Conservation (phyloP, 2,329 filamentous ascomycete species). For the Colletotrichum plurivorum region DNA sequence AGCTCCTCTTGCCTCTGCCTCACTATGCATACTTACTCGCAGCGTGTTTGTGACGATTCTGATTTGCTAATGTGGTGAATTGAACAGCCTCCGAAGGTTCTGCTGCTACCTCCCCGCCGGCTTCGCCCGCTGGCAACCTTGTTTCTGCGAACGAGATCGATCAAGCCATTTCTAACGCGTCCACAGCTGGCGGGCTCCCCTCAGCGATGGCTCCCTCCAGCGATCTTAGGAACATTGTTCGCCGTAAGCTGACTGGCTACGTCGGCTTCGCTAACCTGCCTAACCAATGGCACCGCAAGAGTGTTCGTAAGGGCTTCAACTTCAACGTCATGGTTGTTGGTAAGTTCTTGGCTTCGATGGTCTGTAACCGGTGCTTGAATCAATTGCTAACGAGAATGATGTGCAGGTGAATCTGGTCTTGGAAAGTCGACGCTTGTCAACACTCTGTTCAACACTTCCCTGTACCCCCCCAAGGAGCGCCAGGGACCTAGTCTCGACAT, state of each 20-base stretch:
- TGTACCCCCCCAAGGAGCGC: conserved; percentile 98
- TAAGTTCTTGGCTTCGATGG: conserved; percentile 65
- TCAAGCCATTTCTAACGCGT: conserved; percentile 54
- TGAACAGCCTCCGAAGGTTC: conserved; percentile 62
- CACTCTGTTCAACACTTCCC: conserved; percentile 98
- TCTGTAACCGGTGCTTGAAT: background rate
- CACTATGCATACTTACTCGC: conserved; percentile 25
- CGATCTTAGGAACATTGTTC: conserved; percentile 94
- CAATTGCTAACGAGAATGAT: conserved; percentile 35
- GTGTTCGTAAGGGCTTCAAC: conserved; percentile 99
- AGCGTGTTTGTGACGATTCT: background rate
- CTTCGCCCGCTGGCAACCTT: conserved; percentile 57
- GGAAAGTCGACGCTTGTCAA: conserved; percentile 99
- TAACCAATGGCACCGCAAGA: conserved; percentile 99
- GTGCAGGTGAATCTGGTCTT: conserved; percentile 93
- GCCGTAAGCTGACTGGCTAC: conserved; percentile 97
- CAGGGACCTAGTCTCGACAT: conserved; percentile 98
- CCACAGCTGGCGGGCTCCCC: conserved; percentile 47
- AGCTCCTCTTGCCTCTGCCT: conserved; percentile 33
- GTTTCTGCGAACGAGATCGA: conserved; percentile 50
- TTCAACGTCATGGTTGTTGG: conserved; percentile 99
- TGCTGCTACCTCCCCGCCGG: conserved; percentile 55
- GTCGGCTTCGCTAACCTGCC: conserved; percentile 99
- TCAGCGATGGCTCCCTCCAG: conserved; percentile 63
- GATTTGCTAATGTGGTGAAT: conserved; percentile 52